phyloP scores from a whole-genome alignment of 169 alveolate species.

The Cardiosporidium cionae region DNA sequence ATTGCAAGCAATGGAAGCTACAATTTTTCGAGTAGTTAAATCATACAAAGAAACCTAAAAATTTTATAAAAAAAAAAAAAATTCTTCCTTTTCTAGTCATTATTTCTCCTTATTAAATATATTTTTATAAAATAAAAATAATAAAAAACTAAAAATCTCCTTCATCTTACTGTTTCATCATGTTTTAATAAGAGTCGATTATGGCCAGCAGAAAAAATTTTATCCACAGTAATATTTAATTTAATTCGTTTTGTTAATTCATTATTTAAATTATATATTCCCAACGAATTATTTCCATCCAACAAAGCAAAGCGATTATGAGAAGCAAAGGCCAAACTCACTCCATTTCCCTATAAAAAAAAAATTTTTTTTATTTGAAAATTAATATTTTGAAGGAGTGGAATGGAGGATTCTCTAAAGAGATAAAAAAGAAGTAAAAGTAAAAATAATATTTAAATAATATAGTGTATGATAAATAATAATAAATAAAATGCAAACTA shows the following conservation, averaged over 20 bases:
- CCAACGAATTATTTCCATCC: constrained; percentile 5
- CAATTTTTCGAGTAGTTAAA: too few species aligned
- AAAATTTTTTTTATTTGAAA: too few species aligned
- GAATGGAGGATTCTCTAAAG: constrained; percentile 22
- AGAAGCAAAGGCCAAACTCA: constrained; percentile 39
- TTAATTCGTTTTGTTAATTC: constrained; percentile 43
- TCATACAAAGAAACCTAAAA: too few species aligned
- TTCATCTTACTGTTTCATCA: constrained; percentile 28
- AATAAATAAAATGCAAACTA: too few species aligned
- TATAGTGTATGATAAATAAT: too few species aligned
- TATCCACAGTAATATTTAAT: constrained; percentile 29
- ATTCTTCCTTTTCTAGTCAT: not conserved
- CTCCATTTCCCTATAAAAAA: too few species aligned
- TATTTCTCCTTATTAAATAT: not conserved
- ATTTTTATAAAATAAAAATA: not conserved
- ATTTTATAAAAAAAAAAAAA: not conserved
- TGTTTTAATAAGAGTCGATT: constrained; percentile 41
- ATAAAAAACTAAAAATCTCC: not conserved
- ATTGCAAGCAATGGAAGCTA: too few species aligned
- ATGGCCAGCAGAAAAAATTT: constrained; percentile 38
- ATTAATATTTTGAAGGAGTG: too few species aligned
- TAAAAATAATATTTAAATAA: not conserved
- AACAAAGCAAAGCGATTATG: constrained; percentile 39
- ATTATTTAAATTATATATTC: constrained; percentile 33
- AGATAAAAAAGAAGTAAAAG: not conserved